Evolutionary conservation across 768 basidiomycete genomes (phyloP).

Genomic region (Mycena galericulata): DNA sequence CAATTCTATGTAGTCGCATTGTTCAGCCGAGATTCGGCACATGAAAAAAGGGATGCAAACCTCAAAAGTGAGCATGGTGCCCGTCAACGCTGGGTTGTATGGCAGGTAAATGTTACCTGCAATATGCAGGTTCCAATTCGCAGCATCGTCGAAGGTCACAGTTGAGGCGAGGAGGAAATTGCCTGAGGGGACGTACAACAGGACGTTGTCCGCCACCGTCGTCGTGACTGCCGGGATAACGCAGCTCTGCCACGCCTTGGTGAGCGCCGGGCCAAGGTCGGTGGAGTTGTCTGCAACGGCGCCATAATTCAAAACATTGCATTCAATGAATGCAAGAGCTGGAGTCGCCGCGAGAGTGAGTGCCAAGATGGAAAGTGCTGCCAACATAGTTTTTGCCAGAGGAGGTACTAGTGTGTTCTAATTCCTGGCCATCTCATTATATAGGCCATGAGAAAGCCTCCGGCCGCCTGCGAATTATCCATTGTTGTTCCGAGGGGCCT

Average conservation of each 20-base stretch:
- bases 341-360: conserved; percentile 4
- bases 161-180: conserved; percentile 35
- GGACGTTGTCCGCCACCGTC: conserved; percentile 32
- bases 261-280: conserved; percentile 41
- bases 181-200: conserved; percentile 39
- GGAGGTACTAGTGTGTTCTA: not conserved
- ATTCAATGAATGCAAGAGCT: conserved; percentile 32
- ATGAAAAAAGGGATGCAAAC: conserved; percentile 3
- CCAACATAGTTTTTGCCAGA: conserved; percentile 17
- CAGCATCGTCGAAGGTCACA: conserved; percentile 36
- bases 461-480: conserved; percentile 19
- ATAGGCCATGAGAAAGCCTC: not conserved
- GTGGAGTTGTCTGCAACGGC: conserved; percentile 28
- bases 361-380: conserved; percentile 9
- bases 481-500: not conserved
- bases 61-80: conserved; percentile 42
- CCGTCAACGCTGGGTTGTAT: conserved; percentile 34
- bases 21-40: not conserved
- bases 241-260: conserved; percentile 35
- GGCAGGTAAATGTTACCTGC: conserved; percentile 38
- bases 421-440: conserved; percentile 1
- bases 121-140: conserved; percentile 40
- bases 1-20: conserved; percentile 27
- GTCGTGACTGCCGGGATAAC: conserved; percentile 36
- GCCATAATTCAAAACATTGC: conserved; percentile 41